Evolutionary conservation across 1,139 yeast species (phyloP).

Genomic region (Zygosaccharomyces sapae): DNA sequence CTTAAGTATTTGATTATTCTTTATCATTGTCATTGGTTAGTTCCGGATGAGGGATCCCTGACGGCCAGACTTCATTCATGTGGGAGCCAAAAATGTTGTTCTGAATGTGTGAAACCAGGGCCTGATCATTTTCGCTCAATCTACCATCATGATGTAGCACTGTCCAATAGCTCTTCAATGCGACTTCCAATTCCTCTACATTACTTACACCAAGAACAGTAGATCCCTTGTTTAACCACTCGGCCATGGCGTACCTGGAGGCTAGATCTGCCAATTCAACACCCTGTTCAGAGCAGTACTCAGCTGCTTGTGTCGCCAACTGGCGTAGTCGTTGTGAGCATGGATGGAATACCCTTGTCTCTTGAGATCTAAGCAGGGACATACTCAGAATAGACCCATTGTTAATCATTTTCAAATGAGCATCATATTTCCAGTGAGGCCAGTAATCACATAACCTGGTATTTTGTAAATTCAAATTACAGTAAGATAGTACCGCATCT

Average conservation of each 20-base stretch:
- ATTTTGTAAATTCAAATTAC: slow-evolving; percentile 81
- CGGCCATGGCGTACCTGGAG: slow-evolving; percentile 64
- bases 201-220: slow-evolving; percentile 74
- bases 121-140: slow-evolving; percentile 41
- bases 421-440: slow-evolving; percentile 47
- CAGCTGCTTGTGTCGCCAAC: slow-evolving; percentile 53
- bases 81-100: slow-evolving; percentile 50
- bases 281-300: slow-evolving; percentile 39
- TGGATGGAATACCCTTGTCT: slow-evolving; percentile 78
- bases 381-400: slow-evolving; percentile 86
- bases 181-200: slow-evolving; percentile 56
- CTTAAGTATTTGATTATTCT: neutral
- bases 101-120: slow-evolving; percentile 45
- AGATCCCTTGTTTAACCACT: slow-evolving; percentile 53
- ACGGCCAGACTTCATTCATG: slow-evolving; percentile 64
- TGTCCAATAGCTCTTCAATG: slow-evolving; percentile 53
- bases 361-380: slow-evolving; percentile 70
- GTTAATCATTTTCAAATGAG: slow-evolving; percentile 54
- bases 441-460: slow-evolving; percentile 49
- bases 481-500: slow-evolving; percentile 75
- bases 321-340: slow-evolving; percentile 55
- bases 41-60: slow-evolving; percentile 50
- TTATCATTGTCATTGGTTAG: neutral
- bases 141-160: slow-evolving; percentile 40
- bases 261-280: slow-evolving; percentile 78